Conservation (phyloP, 352 stramenopile genomes). For the Pythium utonaiense region DNA sequence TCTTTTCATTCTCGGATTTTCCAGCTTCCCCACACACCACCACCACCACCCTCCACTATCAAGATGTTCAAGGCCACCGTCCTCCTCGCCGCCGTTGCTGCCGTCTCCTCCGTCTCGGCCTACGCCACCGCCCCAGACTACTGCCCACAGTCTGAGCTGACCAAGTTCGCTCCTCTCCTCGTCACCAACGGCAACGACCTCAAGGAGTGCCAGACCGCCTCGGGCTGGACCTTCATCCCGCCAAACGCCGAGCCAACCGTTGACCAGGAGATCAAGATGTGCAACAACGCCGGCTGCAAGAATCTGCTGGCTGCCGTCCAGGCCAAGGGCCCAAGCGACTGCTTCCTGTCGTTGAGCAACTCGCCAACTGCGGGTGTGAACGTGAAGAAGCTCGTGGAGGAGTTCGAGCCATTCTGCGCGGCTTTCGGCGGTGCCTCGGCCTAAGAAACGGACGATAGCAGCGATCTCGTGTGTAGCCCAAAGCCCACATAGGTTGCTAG, state of each 20-base stretch:
- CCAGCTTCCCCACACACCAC: conserved; percentile 12
- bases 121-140: conserved; percentile 13
- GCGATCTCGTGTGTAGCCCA: too few relatives aligned
- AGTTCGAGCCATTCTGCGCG: conserved; percentile 25
- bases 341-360: conserved; percentile 25
- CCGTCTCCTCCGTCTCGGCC: conserved; percentile 6
- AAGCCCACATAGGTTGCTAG: too few relatives aligned
- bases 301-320: conserved; percentile 26
- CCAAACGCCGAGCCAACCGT: conserved; percentile 17
- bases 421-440: too few relatives aligned
- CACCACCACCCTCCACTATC: neutral
- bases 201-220: conserved; percentile 21
- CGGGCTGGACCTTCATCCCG: conserved; percentile 25
- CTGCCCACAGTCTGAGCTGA: conserved; percentile 12
- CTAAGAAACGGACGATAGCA: too few relatives aligned
- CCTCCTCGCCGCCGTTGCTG: conserved; percentile 16
- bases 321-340: conserved; percentile 22
- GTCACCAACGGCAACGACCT: conserved; percentile 13
- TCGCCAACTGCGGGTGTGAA: conserved; percentile 13
- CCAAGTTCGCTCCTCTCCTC: conserved; percentile 17
- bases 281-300: conserved; percentile 9
- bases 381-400: conserved; percentile 28
- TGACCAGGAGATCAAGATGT: conserved; percentile 13
- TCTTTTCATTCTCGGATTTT: conserved; percentile 21
- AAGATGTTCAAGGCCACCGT: conserved; percentile 23